phyloP scores from a whole-genome alignment of 768 basidiomycete genomes.

The Auriscalpium orientale region DNA sequence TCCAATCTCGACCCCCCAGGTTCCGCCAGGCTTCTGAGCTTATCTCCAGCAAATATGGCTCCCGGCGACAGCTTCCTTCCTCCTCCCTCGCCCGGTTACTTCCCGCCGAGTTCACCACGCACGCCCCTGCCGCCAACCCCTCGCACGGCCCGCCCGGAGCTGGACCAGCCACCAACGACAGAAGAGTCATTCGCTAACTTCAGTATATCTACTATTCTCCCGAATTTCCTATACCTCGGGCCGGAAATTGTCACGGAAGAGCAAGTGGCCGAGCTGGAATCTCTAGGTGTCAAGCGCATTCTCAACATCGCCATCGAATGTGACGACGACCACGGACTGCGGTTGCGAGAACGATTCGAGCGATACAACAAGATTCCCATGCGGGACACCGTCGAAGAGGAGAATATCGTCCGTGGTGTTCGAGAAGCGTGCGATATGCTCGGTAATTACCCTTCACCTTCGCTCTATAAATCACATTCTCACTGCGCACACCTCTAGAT shows the following conservation, averaged over 20 bases:
- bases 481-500: slow-evolving; percentile 38
- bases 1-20: slow-evolving; percentile 53
- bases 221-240: slow-evolving; percentile 85
- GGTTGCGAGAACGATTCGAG: slow-evolving; percentile 64
- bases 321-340: slow-evolving; percentile 72
- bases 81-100: slow-evolving; percentile 23
- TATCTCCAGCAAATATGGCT: slow-evolving; percentile 21
- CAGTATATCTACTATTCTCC: slow-evolving; percentile 84
- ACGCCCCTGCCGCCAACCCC: slow-evolving; percentile 48
- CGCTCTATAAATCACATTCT: slow-evolving; percentile 1
- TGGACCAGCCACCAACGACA: slow-evolving; percentile 51
- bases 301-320: slow-evolving; percentile 91
- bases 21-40: slow-evolving; percentile 39
- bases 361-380: slow-evolving; percentile 84
- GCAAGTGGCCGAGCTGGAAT: slow-evolving; percentile 68
- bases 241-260: slow-evolving; percentile 72
- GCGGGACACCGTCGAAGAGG: slow-evolving; percentile 94
- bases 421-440: slow-evolving; percentile 80
- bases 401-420: slow-evolving; percentile 74
- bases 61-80: slow-evolving; percentile 31
- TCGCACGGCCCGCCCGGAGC: slow-evolving; percentile 55
- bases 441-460: slow-evolving; percentile 44
- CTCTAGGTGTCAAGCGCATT: slow-evolving; percentile 77
- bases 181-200: slow-evolving; percentile 61
- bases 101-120: slow-evolving; percentile 27